Evolutionary conservation across 345 rosid species (phyloP).

Genomic region (Streptanthus diversifolius): DNA sequence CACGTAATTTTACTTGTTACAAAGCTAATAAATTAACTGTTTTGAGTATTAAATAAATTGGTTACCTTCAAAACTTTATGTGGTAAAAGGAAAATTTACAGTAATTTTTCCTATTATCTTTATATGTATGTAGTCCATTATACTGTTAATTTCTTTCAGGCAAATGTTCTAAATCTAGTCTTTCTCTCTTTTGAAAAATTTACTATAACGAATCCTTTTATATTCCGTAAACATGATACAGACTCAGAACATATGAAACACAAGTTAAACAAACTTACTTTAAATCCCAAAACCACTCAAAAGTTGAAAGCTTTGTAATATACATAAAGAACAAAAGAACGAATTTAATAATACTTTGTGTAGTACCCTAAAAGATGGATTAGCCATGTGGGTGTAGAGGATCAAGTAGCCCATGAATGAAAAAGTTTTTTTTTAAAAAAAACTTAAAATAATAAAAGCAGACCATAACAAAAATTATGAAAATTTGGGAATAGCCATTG

Average conservation of each 20-base stretch:
- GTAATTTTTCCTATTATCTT: not conserved
- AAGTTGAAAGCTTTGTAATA: slow-evolving; percentile 6
- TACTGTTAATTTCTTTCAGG: not conserved
- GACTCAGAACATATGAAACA: slow-evolving; percentile 24
- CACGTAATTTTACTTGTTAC: not conserved
- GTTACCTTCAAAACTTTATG: not conserved
- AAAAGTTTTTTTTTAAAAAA: not conserved
- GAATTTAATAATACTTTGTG: slow-evolving; percentile 24
- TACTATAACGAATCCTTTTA: not conserved
- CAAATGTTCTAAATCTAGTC: not conserved
- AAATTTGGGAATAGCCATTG: slow-evolving; percentile 36
- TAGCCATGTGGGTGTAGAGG: slow-evolving; percentile 36
- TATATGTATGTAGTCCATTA: not conserved
- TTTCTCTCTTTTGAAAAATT: not conserved
- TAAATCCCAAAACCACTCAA: slow-evolving; percentile 21
- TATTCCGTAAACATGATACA: not conserved
- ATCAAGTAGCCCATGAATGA: slow-evolving; percentile 25
- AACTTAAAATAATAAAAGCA: slow-evolving; percentile 14
- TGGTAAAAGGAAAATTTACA: not conserved
- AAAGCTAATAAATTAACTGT: not conserved
- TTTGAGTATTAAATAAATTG: not conserved
- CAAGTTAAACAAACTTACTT: slow-evolving; percentile 11
- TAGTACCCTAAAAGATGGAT: slow-evolving; percentile 37
- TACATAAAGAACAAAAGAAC: slow-evolving; percentile 7
- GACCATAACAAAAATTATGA: slow-evolving; percentile 6